Evolutionary conservation across 2,329 filamentous ascomycete genomes (phyloP), one percentile per base, ranked within the genome.

Genomic region (Ophiostoma piceae): DNA sequence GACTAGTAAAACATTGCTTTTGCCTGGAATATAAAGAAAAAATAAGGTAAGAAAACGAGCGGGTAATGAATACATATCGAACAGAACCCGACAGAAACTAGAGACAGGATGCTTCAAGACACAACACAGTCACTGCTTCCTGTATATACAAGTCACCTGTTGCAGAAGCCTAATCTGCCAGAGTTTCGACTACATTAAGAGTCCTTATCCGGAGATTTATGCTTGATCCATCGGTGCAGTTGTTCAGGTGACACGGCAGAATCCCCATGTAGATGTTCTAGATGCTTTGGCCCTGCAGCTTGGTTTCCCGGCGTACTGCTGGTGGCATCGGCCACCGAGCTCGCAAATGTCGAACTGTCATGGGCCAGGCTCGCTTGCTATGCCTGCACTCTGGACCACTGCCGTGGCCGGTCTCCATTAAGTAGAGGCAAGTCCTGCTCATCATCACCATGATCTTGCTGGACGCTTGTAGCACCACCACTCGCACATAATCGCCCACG

Each of bases 341-440:
- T 47, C 11, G 37, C 19, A 39, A 47, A 22, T 11, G 62, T 68
- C 1, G 70, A 68, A 32, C 57, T 70, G 54, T 72, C 67, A 5
- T 67, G 67, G 8, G 66, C 32, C n/a, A 74, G 69, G 29, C 71
- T 66, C 37, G 72, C 72, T 12, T 74, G 72, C 73, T 66, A 74
- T 1, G 72, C 72, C 47, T 74, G 70, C 39, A 74, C 73, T 7
- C 72, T 67, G 9, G 73, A 72, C 73, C 73, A 74, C 41, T 74
- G 73, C 22, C 72, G 67, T 1, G 32, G n/a, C 3, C 67, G 57
- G 5, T 68, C n/a, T 1, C 70, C 67, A 8, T 70, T 57, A 2
- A 72, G 71, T 5, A 74, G 71, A 7, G 72, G 73, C 1, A 65
- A 60, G 26, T 71, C 70, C 3, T 71, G 71, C 3, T 73, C 71